These are phyloP conservation scores for Dioscorea cayenensis DNA, from an alignment of 116 monocot species.

Conservation along the genomic window DNA sequence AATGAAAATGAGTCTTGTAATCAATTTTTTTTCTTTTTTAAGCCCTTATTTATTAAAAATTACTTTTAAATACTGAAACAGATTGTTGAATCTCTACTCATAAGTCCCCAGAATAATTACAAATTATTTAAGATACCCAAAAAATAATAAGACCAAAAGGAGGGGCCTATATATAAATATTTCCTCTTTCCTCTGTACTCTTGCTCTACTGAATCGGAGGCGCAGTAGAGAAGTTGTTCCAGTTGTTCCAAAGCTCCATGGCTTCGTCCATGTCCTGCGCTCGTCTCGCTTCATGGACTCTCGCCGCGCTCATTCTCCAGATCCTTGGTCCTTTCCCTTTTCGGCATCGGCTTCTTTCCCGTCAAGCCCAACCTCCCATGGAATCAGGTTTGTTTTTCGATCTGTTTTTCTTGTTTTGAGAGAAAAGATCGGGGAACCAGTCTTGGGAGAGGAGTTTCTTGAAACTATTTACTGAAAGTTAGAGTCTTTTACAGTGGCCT, in stretches of 20 bases:
- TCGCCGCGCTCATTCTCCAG: slow-evolving; percentile 60
- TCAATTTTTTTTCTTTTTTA: too few species aligned
- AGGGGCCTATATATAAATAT: too few species aligned
- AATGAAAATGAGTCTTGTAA: too few species aligned
- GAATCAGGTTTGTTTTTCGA: slow-evolving; percentile 45
- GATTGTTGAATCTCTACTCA: too few species aligned
- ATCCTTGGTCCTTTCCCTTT: slow-evolving; percentile 71
- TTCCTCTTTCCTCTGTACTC: too few species aligned
- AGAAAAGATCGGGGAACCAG: background rate
- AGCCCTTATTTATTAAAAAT: too few species aligned
- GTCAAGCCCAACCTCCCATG: slow-evolving; percentile 74
- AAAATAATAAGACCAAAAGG: too few species aligned
- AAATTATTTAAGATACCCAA: too few species aligned
- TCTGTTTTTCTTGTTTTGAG: background rate
- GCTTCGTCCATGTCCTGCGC: slow-evolving; percentile 28
- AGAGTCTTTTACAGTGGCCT: slow-evolving; percentile 35
- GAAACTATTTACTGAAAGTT: background rate
- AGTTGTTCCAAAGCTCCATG: background rate
- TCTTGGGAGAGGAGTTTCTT: background rate
- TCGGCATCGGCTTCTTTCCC: slow-evolving; percentile 83
- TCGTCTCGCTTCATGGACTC: slow-evolving; percentile 29
- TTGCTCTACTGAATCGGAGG: too few species aligned
- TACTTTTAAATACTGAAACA: too few species aligned
- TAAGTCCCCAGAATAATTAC: too few species aligned
- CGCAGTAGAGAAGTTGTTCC: background rate